Percentiles rank a stretch among this genome's conserved stretches.
Evolutionary conservation across 805 yeast species (phyloP).

Genomic region (Saccharomycopsis fermentans): DNA sequence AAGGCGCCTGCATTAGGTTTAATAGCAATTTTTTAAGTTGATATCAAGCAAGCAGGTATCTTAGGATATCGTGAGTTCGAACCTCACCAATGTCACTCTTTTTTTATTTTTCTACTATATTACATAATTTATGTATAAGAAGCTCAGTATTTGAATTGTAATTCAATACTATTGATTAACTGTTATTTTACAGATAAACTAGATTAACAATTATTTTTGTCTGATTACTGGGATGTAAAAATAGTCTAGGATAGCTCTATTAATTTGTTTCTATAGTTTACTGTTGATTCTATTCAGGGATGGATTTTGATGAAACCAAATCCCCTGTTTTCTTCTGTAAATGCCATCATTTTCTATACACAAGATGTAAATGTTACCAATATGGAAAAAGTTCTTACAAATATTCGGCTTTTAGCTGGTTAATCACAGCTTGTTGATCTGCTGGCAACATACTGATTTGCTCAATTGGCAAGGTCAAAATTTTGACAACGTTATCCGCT

Average conservation of each 20-base stretch:
- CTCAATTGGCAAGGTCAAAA: constrained; percentile 3
- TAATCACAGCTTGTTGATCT: constrained; percentile 12
- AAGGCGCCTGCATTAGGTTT: constrained; percentile 17
- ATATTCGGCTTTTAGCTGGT: constrained; percentile 10
- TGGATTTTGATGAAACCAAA: too few relatives aligned
- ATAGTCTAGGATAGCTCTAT: neutral
- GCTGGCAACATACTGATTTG: constrained; percentile 10
- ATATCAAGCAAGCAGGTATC: constrained; percentile 9
- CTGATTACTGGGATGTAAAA: neutral
- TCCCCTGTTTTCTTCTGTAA: neutral
- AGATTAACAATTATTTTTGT: neutral
- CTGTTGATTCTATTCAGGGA: too few relatives aligned
- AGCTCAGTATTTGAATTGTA: too few relatives aligned
- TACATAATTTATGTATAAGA: too few relatives aligned
- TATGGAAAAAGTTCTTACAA: constrained; percentile 3
- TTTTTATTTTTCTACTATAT: neutral
- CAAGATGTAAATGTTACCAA: neutral
- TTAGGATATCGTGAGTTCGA: constrained; percentile 17
- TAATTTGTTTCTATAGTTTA: neutral
- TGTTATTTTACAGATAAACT: neutral
- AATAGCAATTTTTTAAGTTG: neutral
- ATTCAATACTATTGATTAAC: too few relatives aligned
- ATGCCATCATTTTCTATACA: neutral
- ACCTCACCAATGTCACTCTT: constrained; percentile 13
- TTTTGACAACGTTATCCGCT: constrained; percentile 14